Base-by-base conservation (phyloP, 2,329 filamentous ascomycete species). In the Paraconiothyrium sp. region DNA sequence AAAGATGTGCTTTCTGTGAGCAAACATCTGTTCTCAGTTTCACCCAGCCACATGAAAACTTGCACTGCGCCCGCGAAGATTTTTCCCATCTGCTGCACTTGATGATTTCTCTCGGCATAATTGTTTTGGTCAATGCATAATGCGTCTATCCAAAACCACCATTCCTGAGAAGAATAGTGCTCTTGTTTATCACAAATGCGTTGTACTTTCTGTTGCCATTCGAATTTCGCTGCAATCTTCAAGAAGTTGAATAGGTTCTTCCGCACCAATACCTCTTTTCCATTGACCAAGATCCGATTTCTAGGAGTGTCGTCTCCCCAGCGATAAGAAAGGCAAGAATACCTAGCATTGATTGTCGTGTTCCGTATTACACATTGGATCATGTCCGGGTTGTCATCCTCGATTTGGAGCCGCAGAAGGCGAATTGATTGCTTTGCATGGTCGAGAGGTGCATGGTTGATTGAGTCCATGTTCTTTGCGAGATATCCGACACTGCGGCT, bases 81-180 rank as follows among this genome's bases (percentile, higher is more conserved):
- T 13, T 41, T 2, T 2, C 57, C 60, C 60, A 65, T 61, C 20
- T 61, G 51, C 39, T 51, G 54, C 7, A 63, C 51, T 48, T 63
- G 63, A 32, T 63, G 52, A n/a, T 50, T 54, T 39, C 27, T 52
- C 35, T 62, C 56, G 5, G 27, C 10, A 5, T 6, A 24, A 16
- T 57, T 56, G 20, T 48, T 41, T 20, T 65, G 62, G 35, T 63
- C 58, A 24, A 65, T 65, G n/a, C 61, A 65, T 2, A 63, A n/a
- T 1, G 57, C 58, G 30, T 66, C 62, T 24, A 64, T 64, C 64
- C 64, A 66, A 30, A n/a, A 34, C 48, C 48, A 35, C 3, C n/a
- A n/a, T n/a, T 46, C 43, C 24, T 11, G n/a, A 20, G 32, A 22
- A 8, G 20, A 20, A 35, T 13, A 34, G 4, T 22, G 11, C 14